Conservation (phyloP, 768 basidiomycete species). For the Termitomyces sp. region DNA sequence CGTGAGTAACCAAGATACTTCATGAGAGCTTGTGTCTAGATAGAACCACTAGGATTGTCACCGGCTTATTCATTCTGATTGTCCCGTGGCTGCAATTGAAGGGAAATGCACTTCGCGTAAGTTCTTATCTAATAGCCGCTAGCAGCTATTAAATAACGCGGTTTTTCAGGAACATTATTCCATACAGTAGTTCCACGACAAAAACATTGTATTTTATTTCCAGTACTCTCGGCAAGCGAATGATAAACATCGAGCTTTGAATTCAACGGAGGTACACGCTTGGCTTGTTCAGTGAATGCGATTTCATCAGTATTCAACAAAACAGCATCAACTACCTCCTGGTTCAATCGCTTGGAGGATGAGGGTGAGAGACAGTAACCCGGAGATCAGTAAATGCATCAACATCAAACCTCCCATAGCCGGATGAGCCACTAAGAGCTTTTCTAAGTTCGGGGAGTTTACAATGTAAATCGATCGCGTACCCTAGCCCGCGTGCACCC, state of each 20-base stretch:
- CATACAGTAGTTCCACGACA: slow-evolving; percentile 7
- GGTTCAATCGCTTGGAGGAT: slow-evolving; percentile 4
- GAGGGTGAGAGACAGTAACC: slow-evolving; percentile 36
- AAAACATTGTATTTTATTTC: not conserved
- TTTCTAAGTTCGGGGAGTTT: not conserved
- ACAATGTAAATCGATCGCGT: slow-evolving; percentile 14
- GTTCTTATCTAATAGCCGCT: not conserved
- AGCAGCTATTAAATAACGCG: not conserved
- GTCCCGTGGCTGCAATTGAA: slow-evolving; percentile 48
- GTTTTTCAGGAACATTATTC: slow-evolving; percentile 2
- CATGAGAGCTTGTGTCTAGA: not conserved
- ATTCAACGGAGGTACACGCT: no score
- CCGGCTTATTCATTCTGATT: slow-evolving; percentile 43
- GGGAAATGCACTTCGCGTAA: slow-evolving; percentile 40
- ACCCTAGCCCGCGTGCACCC: slow-evolving; percentile 42
- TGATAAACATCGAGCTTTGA: not conserved
- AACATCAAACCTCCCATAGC: slow-evolving; percentile 48
- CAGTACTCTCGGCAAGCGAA: not conserved
- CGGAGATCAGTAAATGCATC: slow-evolving; percentile 45
- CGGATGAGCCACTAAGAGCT: slow-evolving; percentile 33
- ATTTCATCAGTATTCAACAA: no score
- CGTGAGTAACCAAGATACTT: slow-evolving; percentile 29
- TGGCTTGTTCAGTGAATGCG: no score
- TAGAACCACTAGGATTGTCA: slow-evolving; percentile 33
- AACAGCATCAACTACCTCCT: not conserved